These are phyloP conservation scores for Sonneratia alba DNA, from an alignment of 345 rosid species.

Conservation along the genomic window DNA sequence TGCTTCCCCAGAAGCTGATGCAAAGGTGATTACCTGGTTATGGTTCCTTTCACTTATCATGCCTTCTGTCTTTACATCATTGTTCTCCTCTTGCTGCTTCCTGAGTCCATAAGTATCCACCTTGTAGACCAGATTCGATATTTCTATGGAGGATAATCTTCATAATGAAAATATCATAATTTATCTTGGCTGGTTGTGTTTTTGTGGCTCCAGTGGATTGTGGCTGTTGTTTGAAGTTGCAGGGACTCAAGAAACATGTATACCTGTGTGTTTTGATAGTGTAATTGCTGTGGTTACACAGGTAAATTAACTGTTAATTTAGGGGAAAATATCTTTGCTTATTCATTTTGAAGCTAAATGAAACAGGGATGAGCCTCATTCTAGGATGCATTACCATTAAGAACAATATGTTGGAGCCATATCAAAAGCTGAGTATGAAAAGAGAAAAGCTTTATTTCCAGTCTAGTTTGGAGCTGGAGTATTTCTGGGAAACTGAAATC, in stretches of 20 bases:
- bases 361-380: neutral
- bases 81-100: neutral
- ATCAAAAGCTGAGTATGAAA: neutral
- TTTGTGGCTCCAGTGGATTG: neutral
- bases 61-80: too few species aligned
- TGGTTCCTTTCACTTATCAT: neutral
- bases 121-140: neutral
- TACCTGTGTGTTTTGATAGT: neutral
- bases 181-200: neutral
- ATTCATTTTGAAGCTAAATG: neutral
- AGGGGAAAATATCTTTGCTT: neutral
- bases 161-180: neutral
- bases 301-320: neutral
- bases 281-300: neutral
- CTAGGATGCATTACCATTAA: neutral
- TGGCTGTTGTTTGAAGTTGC: neutral
- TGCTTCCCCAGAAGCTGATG: constrained; percentile 36
- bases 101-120: neutral
- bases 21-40: constrained; percentile 30
- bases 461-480: neutral
- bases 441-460: neutral
- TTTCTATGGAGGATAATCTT: neutral
- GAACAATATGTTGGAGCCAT: neutral
- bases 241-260: neutral
- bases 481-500: neutral